phyloP scores from a whole-genome alignment of 305 asterid species.

The Fraxinus nigra region DNA sequence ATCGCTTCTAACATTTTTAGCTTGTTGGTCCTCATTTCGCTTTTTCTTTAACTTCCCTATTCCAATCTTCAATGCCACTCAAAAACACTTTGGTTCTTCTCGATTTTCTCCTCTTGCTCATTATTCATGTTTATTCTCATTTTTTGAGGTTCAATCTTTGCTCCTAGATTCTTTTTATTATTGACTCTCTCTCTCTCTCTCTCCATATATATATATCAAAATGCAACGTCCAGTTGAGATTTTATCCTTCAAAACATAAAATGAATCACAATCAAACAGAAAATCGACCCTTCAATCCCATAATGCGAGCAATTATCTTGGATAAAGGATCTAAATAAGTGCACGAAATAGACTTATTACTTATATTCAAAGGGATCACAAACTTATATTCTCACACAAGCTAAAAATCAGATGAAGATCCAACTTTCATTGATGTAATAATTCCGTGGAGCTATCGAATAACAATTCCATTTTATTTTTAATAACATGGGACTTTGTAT shows the following conservation, averaged over 20 bases:
- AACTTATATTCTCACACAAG: background rate
- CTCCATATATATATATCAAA: too few species aligned
- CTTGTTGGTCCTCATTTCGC: slow-evolving; percentile 29
- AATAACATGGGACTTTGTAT: background rate
- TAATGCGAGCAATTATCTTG: background rate
- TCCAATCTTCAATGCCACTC: background rate
- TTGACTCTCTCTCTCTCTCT: too few species aligned
- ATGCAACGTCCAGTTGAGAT: background rate
- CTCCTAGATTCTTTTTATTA: background rate
- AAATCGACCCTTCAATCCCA: background rate
- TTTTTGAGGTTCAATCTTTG: background rate
- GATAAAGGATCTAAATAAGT: background rate
- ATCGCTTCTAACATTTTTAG: slow-evolving; percentile 63
- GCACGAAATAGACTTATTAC: background rate
- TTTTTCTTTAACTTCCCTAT: background rate
- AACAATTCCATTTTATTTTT: background rate
- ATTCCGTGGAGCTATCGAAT: background rate
- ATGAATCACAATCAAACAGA: background rate
- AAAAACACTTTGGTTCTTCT: background rate
- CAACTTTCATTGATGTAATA: background rate
- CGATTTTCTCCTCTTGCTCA: background rate
- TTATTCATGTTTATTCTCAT: background rate
- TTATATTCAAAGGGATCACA: background rate
- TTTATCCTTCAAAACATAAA: background rate
- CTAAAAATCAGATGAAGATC: background rate